Conservation (phyloP, 176 grass and related monocot species). For the Carex pumila region DNA sequence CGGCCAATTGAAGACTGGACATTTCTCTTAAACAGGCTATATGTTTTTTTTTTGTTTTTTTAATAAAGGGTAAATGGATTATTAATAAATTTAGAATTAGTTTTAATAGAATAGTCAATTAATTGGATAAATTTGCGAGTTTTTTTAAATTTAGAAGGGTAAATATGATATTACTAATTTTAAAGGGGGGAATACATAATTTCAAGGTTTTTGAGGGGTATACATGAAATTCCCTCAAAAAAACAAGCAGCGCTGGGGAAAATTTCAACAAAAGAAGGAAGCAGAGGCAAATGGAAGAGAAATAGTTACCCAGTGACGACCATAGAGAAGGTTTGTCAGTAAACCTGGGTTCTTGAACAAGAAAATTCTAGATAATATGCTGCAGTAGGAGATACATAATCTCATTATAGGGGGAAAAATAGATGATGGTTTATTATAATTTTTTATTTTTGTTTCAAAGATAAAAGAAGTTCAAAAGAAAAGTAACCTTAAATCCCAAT, state of each 20-base stretch:
- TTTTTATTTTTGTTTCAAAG: not conserved
- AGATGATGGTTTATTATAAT: not conserved
- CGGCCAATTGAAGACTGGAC: too few species aligned
- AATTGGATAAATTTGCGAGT: too few species aligned
- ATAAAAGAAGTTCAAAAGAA: constrained; percentile 11
- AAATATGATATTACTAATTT: too few species aligned
- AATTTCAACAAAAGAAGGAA: not conserved
- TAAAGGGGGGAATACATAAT: too few species aligned
- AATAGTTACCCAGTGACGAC: constrained; percentile 56
- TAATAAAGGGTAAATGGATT: too few species aligned
- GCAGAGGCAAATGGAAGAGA: constrained; percentile 5
- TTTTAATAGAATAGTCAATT: too few species aligned
- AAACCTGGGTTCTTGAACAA: constrained; percentile 75
- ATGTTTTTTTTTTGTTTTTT: too few species aligned
- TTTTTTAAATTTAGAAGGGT: too few species aligned
- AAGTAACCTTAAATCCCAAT: constrained; percentile 89
- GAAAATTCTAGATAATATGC: constrained; percentile 86
- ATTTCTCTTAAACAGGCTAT: too few species aligned
- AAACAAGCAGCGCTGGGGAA: not conserved
- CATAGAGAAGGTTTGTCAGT: constrained; percentile 58
- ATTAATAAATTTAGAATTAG: too few species aligned
- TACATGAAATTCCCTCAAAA: too few species aligned
- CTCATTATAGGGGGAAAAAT: constrained; percentile 19
- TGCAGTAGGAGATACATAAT: constrained; percentile 18
- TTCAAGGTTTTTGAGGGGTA: too few species aligned